Base-by-base conservation (phyloP, 495 filamentous ascomycete genomes). In the Xylaria acuta region DNA sequence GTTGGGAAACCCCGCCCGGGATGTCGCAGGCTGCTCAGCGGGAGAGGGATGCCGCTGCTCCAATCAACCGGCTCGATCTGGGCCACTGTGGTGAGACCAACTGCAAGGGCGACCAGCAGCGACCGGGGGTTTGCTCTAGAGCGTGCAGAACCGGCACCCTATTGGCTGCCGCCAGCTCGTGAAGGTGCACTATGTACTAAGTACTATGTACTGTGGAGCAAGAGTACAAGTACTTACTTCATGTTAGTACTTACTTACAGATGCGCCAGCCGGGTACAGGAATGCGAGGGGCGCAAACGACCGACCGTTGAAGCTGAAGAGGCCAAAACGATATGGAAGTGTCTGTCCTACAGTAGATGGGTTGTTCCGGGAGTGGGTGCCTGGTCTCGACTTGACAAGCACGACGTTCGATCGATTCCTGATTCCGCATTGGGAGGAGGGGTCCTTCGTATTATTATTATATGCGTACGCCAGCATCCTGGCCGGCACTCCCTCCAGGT, bases 1-100 rank as follows among this genome's bases (percentile, higher is more conserved):
- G 82, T 75, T 84, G 82, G 82, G 81, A 75, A 72, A 69, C 73
- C 74, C 74, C 77, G 67, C 68, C 63, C 70, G 70, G 70, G 38
- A 65, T 49, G 70, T 65, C 62, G 63, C 69, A 71, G 69, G 59
- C 56, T 47, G n/a, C 32, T 70, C 38, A 64, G 49, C 68, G 59
- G 68, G 58, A 63, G 68, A 70, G 65, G 65, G 68, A 53, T 38
- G 68, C 27, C 58, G 25, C 34, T 51, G 45, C 58, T 64, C 68
- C 68, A 70, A 70, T 70, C 68, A 70, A 54, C 41, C 32, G 34
- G n/a, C 67, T 34, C 54, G 58, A 62, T 70, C 67, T 63, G 67
- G 67, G 51, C 32, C 67, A 38, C 58, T 51, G 68, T 70, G 59
- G 68, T 70, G 69, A 71, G 59, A 71, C 59, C 56, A 45, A 71